Percentiles rank a stretch among this genome's conserved stretches.
Conservation (phyloP, 2,329 filamentous ascomycete species). For the Thermomyces lanuginosus region DNA sequence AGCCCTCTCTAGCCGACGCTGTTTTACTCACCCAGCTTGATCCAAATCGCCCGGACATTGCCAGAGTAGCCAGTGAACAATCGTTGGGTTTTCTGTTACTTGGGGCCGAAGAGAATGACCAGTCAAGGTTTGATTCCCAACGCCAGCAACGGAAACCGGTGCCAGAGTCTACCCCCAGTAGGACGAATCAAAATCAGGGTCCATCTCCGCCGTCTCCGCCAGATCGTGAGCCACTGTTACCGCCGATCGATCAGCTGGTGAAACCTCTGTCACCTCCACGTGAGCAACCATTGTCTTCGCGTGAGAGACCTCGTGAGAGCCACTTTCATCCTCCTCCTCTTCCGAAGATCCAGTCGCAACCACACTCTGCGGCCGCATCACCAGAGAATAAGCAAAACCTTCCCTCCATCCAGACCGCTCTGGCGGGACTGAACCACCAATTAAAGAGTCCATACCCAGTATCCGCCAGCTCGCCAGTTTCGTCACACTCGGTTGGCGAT, state of each 20-base stretch:
- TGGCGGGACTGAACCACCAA: conserved; percentile 12
- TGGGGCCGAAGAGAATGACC: conserved; percentile 24
- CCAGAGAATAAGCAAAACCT: conserved; percentile 22
- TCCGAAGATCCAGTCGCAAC: conserved; percentile 24
- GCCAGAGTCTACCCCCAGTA: too few species aligned
- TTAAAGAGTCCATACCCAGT: conserved; percentile 10
- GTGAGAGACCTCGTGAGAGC: too few species aligned
- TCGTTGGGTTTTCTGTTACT: conserved; percentile 34
- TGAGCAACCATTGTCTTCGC: too few species aligned
- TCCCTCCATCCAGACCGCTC: conserved; percentile 25
- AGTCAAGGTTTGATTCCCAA: too few species aligned
- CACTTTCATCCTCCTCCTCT: too few species aligned
- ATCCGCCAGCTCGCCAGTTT: conserved; percentile 12
- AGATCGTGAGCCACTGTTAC: too few species aligned
- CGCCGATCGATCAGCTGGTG: too few species aligned
- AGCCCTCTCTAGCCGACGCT: conserved; percentile 40
- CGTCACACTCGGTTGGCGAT: conserved; percentile 12
- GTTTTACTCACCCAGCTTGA: conserved; percentile 51
- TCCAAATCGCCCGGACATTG: conserved; percentile 50
- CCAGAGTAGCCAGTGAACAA: conserved; percentile 37
- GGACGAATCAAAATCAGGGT: too few species aligned
- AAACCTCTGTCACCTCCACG: too few species aligned
- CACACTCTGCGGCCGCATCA: conserved; percentile 17
- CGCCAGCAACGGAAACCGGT: too few species aligned
- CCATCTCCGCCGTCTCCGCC: too few species aligned